phyloP scores from a whole-genome alignment of 2,329 filamentous ascomycete genomes.

The Amauroascus verrucosus region DNA sequence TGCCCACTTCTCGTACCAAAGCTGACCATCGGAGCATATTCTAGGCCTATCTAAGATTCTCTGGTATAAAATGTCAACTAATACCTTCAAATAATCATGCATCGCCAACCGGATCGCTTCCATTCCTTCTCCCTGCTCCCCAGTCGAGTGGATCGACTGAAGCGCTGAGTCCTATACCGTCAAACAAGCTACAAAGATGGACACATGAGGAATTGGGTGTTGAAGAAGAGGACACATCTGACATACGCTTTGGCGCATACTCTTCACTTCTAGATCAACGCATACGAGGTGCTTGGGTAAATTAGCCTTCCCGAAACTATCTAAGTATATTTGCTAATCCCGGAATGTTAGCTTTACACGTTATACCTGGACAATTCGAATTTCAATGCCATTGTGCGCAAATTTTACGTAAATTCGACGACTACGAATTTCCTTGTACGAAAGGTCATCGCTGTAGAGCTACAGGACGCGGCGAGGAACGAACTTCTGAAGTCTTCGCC shows the following conservation, averaged over 20 bases:
- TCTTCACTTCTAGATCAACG: slow-evolving; percentile 62
- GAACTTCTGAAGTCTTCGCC: slow-evolving; percentile 57
- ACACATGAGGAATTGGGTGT: slow-evolving; percentile 43
- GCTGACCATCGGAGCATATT: not conserved
- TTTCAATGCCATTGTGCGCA: slow-evolving; percentile 52
- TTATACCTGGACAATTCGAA: slow-evolving; percentile 68
- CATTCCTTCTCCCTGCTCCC: slow-evolving; percentile 61
- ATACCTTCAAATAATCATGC: slow-evolving; percentile 81
- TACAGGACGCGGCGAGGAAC: slow-evolving; percentile 61
- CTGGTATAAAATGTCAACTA: slow-evolving; percentile 55
- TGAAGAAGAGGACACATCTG: slow-evolving; percentile 41
- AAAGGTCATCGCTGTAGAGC: slow-evolving; percentile 51
- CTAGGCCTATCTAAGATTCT: slow-evolving; percentile 74
- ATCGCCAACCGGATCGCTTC: slow-evolving; percentile 76
- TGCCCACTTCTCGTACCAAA: not conserved
- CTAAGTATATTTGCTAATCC: slow-evolving; percentile 11
- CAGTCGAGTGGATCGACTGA: slow-evolving; percentile 26
- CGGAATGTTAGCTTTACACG: slow-evolving; percentile 53
- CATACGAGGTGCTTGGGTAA: slow-evolving; percentile 74
- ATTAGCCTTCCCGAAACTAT: not conserved
- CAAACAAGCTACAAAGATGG: slow-evolving; percentile 61
- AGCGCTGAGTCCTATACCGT: slow-evolving; percentile 43
- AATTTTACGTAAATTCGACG: slow-evolving; percentile 59
- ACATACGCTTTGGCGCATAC: slow-evolving; percentile 50
- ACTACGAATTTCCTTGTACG: slow-evolving; percentile 54